Base-by-base conservation (phyloP, 1,139 yeast species). In the Candida sanyaensis region DNA sequence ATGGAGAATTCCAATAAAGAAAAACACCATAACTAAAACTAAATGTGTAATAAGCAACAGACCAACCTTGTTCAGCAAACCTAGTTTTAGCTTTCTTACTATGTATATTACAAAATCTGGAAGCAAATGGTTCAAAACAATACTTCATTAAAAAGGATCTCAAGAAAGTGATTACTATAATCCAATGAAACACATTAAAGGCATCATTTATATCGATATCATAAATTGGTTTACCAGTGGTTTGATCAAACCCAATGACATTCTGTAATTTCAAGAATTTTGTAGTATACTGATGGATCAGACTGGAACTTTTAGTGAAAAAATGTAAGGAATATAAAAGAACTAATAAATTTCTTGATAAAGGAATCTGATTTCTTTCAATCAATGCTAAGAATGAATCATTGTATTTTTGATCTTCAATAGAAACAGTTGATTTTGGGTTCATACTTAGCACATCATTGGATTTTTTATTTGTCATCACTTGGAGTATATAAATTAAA, bases 41-140 rank as follows among this genome's bases (percentile, higher is more conserved):
- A 12, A 69, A 56, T 8, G 78, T 55, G 65, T 83, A 88, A 63
- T 86, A 88, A n/a, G 80, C 61, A 32, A 81, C 66, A 33, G 82
- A 73, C 96, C 97, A 91, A 49, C 91, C 84, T 69, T 90, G 97
- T 67, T 91, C 97, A 46, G 90, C 86, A 60, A 88, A 90, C 52
- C 97, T 76, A 45, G 79, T 79, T 41, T 74, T 70, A 2, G 84
- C 80, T 59, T 81, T 84, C 12, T 62, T 63, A 1, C 78, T 71
- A 39, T 66, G 65, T 49, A 88, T 82, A 13, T 79, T 71, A 48
- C 73, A 68, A 38, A 61, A 52, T n/a, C 61, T 49, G 12, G 61
- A 54, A 2, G 90, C 91, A 50, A 84, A 59, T 13, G 92, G 92
- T 44, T 70, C 73, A 49, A 86, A 77, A 9, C 80, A 55, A 58